Percentiles rank a stretch among this genome's conserved stretches.
phyloP scores from a whole-genome alignment of 352 stramenopile genomes.

The Phytophthora colocasiae region DNA sequence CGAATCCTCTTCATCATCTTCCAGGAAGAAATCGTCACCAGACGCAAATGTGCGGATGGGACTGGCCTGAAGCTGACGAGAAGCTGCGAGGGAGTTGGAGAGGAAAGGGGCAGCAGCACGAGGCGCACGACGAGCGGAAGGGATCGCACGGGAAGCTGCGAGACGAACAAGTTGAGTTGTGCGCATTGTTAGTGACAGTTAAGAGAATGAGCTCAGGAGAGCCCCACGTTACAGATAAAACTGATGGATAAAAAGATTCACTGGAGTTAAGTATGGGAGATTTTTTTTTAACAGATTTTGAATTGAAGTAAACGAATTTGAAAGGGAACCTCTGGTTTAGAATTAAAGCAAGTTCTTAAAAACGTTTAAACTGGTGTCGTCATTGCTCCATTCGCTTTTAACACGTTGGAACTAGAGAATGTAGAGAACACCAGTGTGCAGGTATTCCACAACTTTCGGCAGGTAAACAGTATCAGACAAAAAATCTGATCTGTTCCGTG shows the following conservation, averaged over 20 bases:
- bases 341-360: too few relatives aligned
- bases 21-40: constrained; percentile 68
- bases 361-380: constrained; percentile 1
- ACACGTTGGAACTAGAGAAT: constrained; percentile 3
- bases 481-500: constrained; percentile 9
- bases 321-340: too few relatives aligned
- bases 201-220: constrained; percentile 14
- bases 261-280: constrained; percentile 1
- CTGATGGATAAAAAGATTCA: constrained; percentile 11
- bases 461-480: constrained; percentile 3
- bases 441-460: neutral
- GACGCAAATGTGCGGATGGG: constrained; percentile 51
- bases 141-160: constrained; percentile 23
- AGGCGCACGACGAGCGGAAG: constrained; percentile 17
- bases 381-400: constrained; percentile 3
- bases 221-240: constrained; percentile 4
- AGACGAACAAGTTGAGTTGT: constrained; percentile 38
- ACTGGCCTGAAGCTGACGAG: constrained; percentile 4
- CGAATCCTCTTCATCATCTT: constrained; percentile 73
- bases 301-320: constrained; percentile 8
- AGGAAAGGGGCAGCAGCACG: constrained; percentile 24
- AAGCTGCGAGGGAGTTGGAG: neutral
- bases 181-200: constrained; percentile 26
- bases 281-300: constrained; percentile 17
- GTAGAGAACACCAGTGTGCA: constrained; percentile 8